A percentile compares a stretch with the other conserved stretches of the same genome.
Evolutionary conservation across 495 filamentous ascomycete species (phyloP).

Genomic region (Oleoguttula mirabilis): DNA sequence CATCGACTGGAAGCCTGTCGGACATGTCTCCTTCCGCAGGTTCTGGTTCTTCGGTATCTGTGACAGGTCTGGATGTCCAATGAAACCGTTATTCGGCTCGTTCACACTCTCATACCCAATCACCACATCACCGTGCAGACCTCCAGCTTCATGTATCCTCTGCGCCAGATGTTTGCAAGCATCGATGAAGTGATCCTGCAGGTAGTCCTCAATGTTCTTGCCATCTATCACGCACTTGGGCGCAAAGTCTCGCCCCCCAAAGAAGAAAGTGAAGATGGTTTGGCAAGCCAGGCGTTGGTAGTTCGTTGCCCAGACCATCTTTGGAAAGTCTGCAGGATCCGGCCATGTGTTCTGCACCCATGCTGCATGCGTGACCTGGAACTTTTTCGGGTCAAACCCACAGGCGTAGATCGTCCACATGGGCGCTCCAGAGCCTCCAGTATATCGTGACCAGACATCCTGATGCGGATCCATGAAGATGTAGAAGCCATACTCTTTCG

Average conservation of each 20-base stretch:
- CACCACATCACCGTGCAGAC: conserved; percentile 72
- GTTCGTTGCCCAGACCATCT: conserved; percentile 99
- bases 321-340: conserved; percentile 77
- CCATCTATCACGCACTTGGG: conserved; percentile 93
- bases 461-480: conserved; percentile 97
- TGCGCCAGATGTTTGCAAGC: conserved; percentile 70
- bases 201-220: conserved; percentile 89
- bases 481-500: conserved; percentile 85
- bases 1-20: conserved; percentile 90
- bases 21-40: conserved; percentile 82
- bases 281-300: conserved; percentile 79
- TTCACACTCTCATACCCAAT: conserved; percentile 95
- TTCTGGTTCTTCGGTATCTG: conserved; percentile 78
- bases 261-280: conserved; percentile 91
- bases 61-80: conserved; percentile 75
- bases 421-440: conserved; percentile 87
- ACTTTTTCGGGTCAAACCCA: conserved; percentile 73
- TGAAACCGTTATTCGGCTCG: conserved; percentile 81
- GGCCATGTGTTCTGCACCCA: conserved; percentile 90
- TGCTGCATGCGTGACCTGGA: conserved; percentile 79
- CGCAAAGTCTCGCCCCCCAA: conserved; percentile 82
- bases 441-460: conserved; percentile 94
- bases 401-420: conserved; percentile 97
- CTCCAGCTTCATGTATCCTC: conserved; percentile 81
- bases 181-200: conserved; percentile 74